Conservation (phyloP, 768 basidiomycete species). For the Termitomyces sp. region DNA sequence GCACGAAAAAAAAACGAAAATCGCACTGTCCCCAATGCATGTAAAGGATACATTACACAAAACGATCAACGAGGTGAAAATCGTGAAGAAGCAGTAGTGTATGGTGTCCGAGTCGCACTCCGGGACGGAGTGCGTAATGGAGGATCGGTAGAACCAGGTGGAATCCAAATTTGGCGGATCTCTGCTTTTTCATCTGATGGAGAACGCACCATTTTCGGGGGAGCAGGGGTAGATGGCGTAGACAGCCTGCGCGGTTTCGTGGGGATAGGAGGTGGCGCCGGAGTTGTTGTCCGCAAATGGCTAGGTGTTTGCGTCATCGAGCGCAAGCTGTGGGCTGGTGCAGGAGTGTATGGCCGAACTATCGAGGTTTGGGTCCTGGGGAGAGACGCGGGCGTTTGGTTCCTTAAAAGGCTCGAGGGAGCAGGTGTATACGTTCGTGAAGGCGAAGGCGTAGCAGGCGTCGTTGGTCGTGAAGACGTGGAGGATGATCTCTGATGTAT, state of each 20-base stretch:
- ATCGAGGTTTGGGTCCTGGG: slow-evolving; percentile 18
- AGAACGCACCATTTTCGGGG: slow-evolving; percentile 54
- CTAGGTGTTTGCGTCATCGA: slow-evolving; percentile 27
- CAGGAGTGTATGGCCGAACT: slow-evolving; percentile 35
- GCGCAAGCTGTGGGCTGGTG: slow-evolving; percentile 29
- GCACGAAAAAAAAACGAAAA: slow-evolving; percentile 10
- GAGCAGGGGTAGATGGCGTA: slow-evolving; percentile 43
- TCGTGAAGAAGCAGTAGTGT: slow-evolving; percentile 15
- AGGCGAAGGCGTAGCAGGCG: slow-evolving; percentile 37
- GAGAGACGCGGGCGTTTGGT: slow-evolving; percentile 30
- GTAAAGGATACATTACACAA: slow-evolving; percentile 8
- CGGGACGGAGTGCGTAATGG: slow-evolving; percentile 24
- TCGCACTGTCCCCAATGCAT: slow-evolving; percentile 10
- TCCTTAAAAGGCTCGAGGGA: slow-evolving; percentile 19
- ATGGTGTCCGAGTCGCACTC: slow-evolving; percentile 12
- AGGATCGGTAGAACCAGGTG: slow-evolving; percentile 25
- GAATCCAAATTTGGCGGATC: slow-evolving; percentile 62
- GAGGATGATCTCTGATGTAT: slow-evolving; percentile 56
- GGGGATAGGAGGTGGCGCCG: slow-evolving; percentile 26
- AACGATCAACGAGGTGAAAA: slow-evolving; percentile 17
- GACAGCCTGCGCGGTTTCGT: slow-evolving; percentile 47
- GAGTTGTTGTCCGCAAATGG: slow-evolving; percentile 33
- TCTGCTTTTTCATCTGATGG: slow-evolving; percentile 62
- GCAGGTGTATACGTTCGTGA: slow-evolving; percentile 36
- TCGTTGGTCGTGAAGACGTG: slow-evolving; percentile 41